A percentile compares a stretch with the other conserved stretches of the same genome.
Evolutionary conservation across 2,329 filamentous ascomycete genomes (phyloP).

Genomic region (Xylariaceae sp.): DNA sequence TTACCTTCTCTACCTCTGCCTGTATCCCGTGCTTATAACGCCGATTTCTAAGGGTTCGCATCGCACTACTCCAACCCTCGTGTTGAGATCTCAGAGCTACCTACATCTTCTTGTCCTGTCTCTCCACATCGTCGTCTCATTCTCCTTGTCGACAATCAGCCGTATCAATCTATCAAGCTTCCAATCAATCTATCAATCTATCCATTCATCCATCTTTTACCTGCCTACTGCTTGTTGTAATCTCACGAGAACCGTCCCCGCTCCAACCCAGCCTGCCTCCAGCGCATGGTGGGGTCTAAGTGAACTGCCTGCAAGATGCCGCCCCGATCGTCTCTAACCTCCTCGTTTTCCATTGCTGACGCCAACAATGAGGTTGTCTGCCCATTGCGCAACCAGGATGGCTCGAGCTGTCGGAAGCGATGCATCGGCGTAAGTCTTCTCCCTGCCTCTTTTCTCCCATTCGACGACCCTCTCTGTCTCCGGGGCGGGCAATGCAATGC

Average conservation of each 20-base stretch:
- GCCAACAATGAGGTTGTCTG: constrained; percentile 95
- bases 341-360: constrained; percentile 88
- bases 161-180: background rate
- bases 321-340: constrained; percentile 78
- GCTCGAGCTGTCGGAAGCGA: constrained; percentile 92
- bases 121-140: background rate
- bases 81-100: constrained; percentile 15
- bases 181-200: constrained; percentile 19
- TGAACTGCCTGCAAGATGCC: constrained; percentile 64
- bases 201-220: background rate
- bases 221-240: constrained; percentile 12
- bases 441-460: constrained; percentile 8
- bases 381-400: constrained; percentile 91
- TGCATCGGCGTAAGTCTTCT: constrained; percentile 85
- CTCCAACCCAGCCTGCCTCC: constrained; percentile 35
- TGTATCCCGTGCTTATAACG: background rate
- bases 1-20: too few relatives aligned
- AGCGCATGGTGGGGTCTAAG: constrained; percentile 47
- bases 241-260: constrained; percentile 27
- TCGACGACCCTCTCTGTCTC: background rate
- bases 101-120: constrained; percentile 1
- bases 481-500: background rate
- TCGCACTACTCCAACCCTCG: constrained; percentile 8
- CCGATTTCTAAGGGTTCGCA: constrained; percentile 24
- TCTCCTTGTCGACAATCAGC: background rate